These are phyloP conservation scores for Amphirosellinia nigrospora DNA, from an alignment of 495 filamentous ascomycete species.

Conservation along the genomic window DNA sequence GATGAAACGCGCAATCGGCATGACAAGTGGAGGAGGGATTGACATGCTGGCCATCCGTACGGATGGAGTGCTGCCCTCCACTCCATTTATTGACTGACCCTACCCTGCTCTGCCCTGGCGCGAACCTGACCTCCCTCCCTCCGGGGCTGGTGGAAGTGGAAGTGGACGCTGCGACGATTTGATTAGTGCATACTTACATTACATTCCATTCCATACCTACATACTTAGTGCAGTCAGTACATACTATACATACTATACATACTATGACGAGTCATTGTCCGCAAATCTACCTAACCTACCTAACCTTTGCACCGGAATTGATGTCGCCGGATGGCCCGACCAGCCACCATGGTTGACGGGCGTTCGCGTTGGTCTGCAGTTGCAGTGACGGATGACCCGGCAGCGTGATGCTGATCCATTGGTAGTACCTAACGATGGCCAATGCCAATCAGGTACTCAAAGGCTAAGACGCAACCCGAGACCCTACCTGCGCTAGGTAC, in stretches of 20 bases:
- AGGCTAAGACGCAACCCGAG: background rate
- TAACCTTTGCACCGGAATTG: conserved; percentile 1
- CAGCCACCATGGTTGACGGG: conserved; percentile 20
- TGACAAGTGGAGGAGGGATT: conserved; percentile 19
- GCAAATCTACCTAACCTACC: too few relatives aligned
- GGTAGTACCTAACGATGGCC: background rate
- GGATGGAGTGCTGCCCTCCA: background rate
- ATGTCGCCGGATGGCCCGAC: conserved; percentile 14
- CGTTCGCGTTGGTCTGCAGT: too few relatives aligned
- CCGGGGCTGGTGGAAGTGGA: too few relatives aligned
- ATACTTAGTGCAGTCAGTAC: too few relatives aligned
- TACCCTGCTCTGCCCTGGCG: too few relatives aligned
- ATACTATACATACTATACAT: too few relatives aligned
- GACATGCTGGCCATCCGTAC: conserved; percentile 11
- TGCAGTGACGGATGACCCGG: conserved; percentile 14
- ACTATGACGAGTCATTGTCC: conserved; percentile 28
- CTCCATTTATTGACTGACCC: too few relatives aligned
- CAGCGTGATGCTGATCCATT: conserved; percentile 13
- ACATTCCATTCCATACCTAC: too few relatives aligned
- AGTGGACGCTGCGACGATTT: too few relatives aligned
- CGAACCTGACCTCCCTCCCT: too few relatives aligned
- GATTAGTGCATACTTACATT: too few relatives aligned
- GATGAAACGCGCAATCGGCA: conserved; percentile 1
- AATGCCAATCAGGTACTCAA: background rate
- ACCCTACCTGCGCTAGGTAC: background rate